Conservation (phyloP, 164 flowering plant genomes). For the Berberis vulgaris region DNA sequence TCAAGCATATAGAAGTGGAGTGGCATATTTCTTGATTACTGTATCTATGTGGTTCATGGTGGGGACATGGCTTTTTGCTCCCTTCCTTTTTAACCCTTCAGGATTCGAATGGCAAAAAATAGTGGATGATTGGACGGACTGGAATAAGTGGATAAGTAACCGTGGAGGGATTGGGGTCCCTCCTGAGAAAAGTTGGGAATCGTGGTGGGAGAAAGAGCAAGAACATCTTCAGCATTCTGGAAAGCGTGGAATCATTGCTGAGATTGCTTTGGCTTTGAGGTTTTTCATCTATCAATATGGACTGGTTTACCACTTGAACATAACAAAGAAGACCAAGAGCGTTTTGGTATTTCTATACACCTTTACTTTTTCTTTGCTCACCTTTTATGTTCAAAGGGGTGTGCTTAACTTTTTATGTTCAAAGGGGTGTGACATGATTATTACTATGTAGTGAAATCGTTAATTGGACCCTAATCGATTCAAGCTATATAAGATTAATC, state of each 20-base stretch:
- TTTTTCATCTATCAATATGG: slow-evolving; percentile 95
- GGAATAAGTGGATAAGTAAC: slow-evolving; percentile 93
- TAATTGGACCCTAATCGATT: too few species aligned
- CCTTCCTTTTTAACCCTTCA: slow-evolving; percentile 94
- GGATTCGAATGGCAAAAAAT: slow-evolving; percentile 99
- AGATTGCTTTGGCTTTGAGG: slow-evolving; percentile 64
- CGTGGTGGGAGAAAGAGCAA: slow-evolving; percentile 99
- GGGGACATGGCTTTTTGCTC: slow-evolving; percentile 98
- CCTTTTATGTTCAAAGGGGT: neutral
- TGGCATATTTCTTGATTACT: slow-evolving; percentile 76
- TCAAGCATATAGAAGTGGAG: slow-evolving; percentile 43
- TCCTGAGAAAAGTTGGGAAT: slow-evolving; percentile 95
- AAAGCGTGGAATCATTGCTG: slow-evolving; percentile 61
- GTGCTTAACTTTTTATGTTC: too few species aligned
- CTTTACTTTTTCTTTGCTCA: neutral
- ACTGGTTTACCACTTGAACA: slow-evolving; percentile 76
- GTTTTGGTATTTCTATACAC: slow-evolving; percentile 45
- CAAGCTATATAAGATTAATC: too few species aligned
- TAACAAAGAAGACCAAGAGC: slow-evolving; percentile 42
- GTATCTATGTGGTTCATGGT: slow-evolving; percentile 98
- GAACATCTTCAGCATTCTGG: slow-evolving; percentile 90
- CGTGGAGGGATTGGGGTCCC: slow-evolving; percentile 93
- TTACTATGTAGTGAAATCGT: too few species aligned
- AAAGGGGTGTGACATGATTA: too few species aligned
- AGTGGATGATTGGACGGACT: slow-evolving; percentile 96